phyloP scores from a whole-genome alignment of 805 yeast species.

The Ogataea trehaloabstinens region DNA sequence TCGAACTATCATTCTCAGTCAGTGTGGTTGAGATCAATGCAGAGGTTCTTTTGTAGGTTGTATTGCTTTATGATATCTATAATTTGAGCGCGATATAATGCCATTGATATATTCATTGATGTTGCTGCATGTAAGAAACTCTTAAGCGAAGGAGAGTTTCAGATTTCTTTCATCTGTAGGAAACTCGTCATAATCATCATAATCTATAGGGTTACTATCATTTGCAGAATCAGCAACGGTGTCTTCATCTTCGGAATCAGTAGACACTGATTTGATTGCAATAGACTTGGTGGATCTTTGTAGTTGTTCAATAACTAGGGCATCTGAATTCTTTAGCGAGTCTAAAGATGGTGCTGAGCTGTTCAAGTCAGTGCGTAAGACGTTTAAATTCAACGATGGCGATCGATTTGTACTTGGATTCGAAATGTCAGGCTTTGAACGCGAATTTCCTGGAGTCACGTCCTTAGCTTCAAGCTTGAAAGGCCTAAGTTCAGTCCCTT shows the following conservation, averaged over 20 bases:
- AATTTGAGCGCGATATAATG: neutral
- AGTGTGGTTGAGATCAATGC: conserved; percentile 88
- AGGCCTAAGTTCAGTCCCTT: neutral
- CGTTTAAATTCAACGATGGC: conserved; percentile 12
- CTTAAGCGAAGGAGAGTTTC: conserved; percentile 28
- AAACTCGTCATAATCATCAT: conserved; percentile 35
- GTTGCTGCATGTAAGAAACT: neutral
- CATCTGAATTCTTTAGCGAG: neutral
- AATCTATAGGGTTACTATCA: conserved; percentile 21
- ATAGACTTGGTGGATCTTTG: conserved; percentile 3
- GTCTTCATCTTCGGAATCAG: conserved; percentile 1
- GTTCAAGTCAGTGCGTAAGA: conserved; percentile 3
- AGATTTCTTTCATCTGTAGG: conserved; percentile 31
- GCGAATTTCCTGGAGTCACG: neutral
- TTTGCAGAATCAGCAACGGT: conserved; percentile 21
- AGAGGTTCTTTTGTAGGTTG: conserved; percentile 69
- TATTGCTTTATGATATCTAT: neutral
- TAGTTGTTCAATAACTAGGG: neutral
- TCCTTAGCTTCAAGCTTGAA: conserved; percentile 1
- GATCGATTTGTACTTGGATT: conserved; percentile 1
- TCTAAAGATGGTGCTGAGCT: too few relatives aligned
- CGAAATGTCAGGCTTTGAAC: neutral
- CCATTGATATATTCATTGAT: neutral
- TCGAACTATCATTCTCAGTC: conserved; percentile 92
- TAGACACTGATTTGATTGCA: conserved; percentile 5